phyloP scores from a whole-genome alignment of 1,284 basidiomycete genomes.

The Melampsora medusae region DNA sequence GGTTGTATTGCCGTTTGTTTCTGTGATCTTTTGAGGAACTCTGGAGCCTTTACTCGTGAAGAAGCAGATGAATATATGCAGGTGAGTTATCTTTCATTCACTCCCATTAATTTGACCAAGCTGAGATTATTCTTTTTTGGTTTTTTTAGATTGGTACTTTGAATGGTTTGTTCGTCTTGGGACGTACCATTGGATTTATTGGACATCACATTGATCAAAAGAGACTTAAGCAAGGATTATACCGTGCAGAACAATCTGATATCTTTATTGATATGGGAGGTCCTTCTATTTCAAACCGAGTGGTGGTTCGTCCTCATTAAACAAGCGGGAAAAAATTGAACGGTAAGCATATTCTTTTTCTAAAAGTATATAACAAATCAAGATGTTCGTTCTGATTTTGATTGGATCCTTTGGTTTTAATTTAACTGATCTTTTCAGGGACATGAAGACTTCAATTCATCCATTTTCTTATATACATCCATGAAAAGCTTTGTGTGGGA shows the following conservation, averaged over 20 bases:
- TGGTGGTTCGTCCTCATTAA: conserved; percentile 35
- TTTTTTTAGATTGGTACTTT: conserved; percentile 71
- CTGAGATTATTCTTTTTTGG: conserved; percentile 6
- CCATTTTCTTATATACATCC: too few species aligned
- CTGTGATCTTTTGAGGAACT: conserved; percentile 88
- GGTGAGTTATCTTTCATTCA: conserved; percentile 54
- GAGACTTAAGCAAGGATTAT: conserved; percentile 69
- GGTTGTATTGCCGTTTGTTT: conserved; percentile 98
- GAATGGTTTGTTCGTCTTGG: conserved; percentile 95
- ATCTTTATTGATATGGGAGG: conserved; percentile 43
- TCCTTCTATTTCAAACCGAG: conserved; percentile 31
- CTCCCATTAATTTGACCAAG: not conserved
- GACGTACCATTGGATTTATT: conserved; percentile 95
- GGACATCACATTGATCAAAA: conserved; percentile 94
- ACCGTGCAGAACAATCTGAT: conserved; percentile 44
- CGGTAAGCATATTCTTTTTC: too few species aligned
- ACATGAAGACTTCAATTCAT: too few species aligned
- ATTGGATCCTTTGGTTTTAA: too few species aligned
- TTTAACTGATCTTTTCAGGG: too few species aligned
- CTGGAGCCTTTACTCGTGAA: conserved; percentile 89
- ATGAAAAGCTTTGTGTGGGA: too few species aligned
- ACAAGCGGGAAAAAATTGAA: not conserved
- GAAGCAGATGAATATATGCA: conserved; percentile 97
- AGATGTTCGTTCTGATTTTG: too few species aligned
- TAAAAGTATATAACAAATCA: too few species aligned